Evolutionary conservation across 352 stramenopile species (phyloP).

Genomic region (Globisporangium yorkense): DNA sequence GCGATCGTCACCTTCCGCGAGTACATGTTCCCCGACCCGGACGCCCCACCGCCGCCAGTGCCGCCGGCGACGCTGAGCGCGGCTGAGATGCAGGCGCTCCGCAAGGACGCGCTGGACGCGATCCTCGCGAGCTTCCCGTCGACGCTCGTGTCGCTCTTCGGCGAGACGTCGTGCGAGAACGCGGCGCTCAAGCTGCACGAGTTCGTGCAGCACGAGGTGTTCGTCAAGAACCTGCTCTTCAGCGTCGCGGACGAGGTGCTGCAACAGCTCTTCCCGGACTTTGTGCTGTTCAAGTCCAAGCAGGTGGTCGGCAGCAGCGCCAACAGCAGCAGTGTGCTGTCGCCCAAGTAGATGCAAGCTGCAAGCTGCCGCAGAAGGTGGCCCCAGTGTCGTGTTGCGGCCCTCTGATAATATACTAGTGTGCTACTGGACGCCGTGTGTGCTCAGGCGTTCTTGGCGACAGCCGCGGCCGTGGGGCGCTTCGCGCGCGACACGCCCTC

Average conservation of each 20-base stretch:
- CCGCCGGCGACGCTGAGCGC: slow-evolving; percentile 13
- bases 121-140: slow-evolving; percentile 69
- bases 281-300: slow-evolving; percentile 41
- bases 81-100: slow-evolving; percentile 44
- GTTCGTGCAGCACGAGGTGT: slow-evolving; percentile 84
- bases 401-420: no score
- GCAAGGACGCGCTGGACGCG: slow-evolving; percentile 60
- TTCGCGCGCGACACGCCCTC: slow-evolving; percentile 44
- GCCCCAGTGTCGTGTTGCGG: neutral
- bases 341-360: neutral
- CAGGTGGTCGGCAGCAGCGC: slow-evolving; percentile 3
- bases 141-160: slow-evolving; percentile 69
- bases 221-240: slow-evolving; percentile 84
- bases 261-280: slow-evolving; percentile 71
- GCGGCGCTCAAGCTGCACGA: slow-evolving; percentile 80
- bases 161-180: slow-evolving; percentile 66
- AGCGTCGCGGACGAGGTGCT: slow-evolving; percentile 73
- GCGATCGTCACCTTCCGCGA: slow-evolving; percentile 44
- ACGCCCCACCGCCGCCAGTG: slow-evolving; percentile 9
- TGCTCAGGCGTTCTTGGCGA: slow-evolving; percentile 19
- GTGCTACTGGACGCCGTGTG: no score
- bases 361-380: neutral
- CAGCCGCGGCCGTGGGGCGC: slow-evolving; percentile 35
- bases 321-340: slow-evolving; percentile 1
- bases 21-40: slow-evolving; percentile 54